Evolutionary conservation across 371 early-diverging fungal genomes (phyloP), one percentile per base, ranked within the genome.

Genomic region (Umbelopsis sp.): DNA sequence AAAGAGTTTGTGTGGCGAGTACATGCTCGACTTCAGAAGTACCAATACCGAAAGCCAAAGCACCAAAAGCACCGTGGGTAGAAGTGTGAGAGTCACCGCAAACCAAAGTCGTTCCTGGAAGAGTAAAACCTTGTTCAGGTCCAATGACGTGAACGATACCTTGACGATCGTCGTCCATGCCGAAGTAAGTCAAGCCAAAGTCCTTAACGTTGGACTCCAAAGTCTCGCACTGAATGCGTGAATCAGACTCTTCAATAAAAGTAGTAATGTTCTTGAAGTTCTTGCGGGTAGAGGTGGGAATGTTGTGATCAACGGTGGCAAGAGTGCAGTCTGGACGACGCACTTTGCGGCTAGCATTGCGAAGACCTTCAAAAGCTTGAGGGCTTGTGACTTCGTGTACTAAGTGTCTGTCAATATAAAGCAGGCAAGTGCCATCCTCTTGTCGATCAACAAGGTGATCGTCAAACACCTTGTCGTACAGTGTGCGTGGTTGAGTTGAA

Each of bases 21-120:
- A 91, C 91, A 72, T 91, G 91, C 53, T 91, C 91, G 44, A 91
- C 91, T 70, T 91, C 91, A 44, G 88, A 87, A 11, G 91, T 91
- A 70, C 91, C 91, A 68, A 91, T 91, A 72, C 91, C 91, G 72
- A 91, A 91, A 1, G 91, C 91, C 20, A 91, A 79, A 52, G 91
- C 88, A 65, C 91, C 91, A 73, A 91, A 91, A 5, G 91, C 91
- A 73, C 91, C 91, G 66, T 91, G 91, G 9, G 91, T 91, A 22
- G 89, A 87, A 2, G 91, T 91, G 74, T 91, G 91, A 20, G 89
- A 89, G 74, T 91, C 91, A 63, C 91, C 91, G 70, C 91, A 91
- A 16, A 89, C 89, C 32, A 91, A 82, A 35, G 91, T 91, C 1
- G 89, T 87, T 38, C 82, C 91, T 25, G 91, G 91, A 29, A 91